These are phyloP conservation scores for Senna tora DNA, from an alignment of 306 rosid species.

Conservation along the genomic window DNA sequence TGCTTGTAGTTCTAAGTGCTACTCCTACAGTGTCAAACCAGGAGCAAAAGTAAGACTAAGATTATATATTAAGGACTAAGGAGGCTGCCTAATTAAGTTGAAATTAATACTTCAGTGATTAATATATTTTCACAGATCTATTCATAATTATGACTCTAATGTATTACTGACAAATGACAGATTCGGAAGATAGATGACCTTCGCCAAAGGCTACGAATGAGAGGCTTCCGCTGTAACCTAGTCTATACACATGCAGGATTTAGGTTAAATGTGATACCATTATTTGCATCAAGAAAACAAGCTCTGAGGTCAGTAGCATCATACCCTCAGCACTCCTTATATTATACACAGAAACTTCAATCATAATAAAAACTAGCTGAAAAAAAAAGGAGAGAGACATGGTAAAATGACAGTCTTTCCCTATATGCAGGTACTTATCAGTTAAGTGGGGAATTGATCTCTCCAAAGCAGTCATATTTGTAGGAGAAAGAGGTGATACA, in stretches of 20 bases:
- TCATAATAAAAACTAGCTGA: neutral
- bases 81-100: conserved; percentile 8
- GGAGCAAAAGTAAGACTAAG: conserved; percentile 57
- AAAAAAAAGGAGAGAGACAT: neutral
- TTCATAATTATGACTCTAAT: conserved; percentile 12
- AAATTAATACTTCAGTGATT: neutral
- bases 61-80: conserved; percentile 28
- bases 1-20: conserved; percentile 63
- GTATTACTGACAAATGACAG: conserved; percentile 43
- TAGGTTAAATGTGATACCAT: conserved; percentile 71
- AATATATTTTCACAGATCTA: neutral
- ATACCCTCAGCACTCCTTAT: neutral
- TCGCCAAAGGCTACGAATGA: conserved; percentile 76
- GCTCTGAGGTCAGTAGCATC: conserved; percentile 63
- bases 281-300: conserved; percentile 77
- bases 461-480: conserved; percentile 60
- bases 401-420: conserved; percentile 18
- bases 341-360: neutral
- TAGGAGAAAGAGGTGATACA: conserved; percentile 81
- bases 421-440: conserved; percentile 65
- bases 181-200: conserved; percentile 53
- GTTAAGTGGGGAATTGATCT: conserved; percentile 83
- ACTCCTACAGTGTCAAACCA: conserved; percentile 58
- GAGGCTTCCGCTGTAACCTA: conserved; percentile 82
- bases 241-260: conserved; percentile 62